phyloP scores from a whole-genome alignment of 1,284 basidiomycete genomes.

The Trichosporon sp. region DNA sequence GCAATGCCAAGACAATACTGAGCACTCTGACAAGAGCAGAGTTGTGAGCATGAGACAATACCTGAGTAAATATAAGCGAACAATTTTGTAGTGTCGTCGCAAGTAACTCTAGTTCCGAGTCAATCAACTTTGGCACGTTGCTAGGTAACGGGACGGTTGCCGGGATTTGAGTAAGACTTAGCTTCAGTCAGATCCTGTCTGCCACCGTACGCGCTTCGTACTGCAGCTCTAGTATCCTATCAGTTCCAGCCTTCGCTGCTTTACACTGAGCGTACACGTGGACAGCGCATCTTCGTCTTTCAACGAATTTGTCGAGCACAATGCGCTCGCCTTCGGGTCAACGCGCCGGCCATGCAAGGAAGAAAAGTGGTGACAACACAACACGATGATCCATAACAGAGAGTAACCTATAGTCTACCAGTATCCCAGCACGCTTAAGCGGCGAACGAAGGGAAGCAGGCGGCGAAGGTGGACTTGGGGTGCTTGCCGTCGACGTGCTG shows the following conservation, averaged over 20 bases:
- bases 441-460: slow-evolving; percentile 38
- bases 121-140: not conserved
- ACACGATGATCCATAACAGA: not conserved
- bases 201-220: not conserved
- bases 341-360: not conserved
- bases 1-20: too few relatives aligned
- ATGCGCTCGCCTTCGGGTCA: too few relatives aligned
- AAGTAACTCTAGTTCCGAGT: too few relatives aligned
- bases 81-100: too few relatives aligned
- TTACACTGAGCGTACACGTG: not conserved
- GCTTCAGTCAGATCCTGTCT: not conserved
- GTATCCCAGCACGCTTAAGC: slow-evolving; percentile 9
- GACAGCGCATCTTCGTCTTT: not conserved
- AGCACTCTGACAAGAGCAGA: too few relatives aligned
- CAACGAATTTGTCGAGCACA: too few relatives aligned
- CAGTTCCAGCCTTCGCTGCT: not conserved
- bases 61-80: too few relatives aligned
- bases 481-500: slow-evolving; percentile 39
- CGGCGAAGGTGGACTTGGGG: slow-evolving; percentile 27
- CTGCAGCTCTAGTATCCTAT: not conserved
- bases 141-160: not conserved
- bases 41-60: too few relatives aligned
- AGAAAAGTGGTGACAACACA: not conserved
- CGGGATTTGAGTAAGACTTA: not conserved
- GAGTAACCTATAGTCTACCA: not conserved